These are phyloP conservation scores for Microcyclospora pomicola DNA, from an alignment of 2,329 filamentous ascomycete species.

Conservation along the genomic window DNA sequence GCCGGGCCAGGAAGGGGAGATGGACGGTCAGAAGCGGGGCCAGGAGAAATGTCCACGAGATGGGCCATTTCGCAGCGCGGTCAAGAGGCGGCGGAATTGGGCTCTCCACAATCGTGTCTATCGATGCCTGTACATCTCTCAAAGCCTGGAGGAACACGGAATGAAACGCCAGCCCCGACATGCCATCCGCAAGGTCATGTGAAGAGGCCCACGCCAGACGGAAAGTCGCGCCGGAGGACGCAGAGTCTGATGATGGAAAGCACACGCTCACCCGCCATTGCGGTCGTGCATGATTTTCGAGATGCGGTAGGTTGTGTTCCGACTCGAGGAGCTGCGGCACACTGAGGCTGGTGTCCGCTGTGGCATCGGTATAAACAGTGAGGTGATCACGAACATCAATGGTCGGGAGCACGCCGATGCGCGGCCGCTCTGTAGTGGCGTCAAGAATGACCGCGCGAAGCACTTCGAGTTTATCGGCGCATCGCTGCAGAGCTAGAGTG, in stretches of 20 bases:
- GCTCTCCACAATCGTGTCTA: not conserved
- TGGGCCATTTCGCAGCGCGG: constrained; percentile 24
- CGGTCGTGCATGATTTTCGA: constrained; percentile 17
- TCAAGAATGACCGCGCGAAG: constrained; percentile 25
- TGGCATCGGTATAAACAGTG: constrained; percentile 4
- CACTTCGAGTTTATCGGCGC: constrained; percentile 27
- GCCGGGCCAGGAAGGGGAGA: constrained; percentile 24
- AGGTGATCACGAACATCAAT: constrained; percentile 30
- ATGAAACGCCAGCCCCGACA: constrained; percentile 31
- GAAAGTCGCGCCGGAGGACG: constrained; percentile 1
- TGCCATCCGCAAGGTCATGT: constrained; percentile 33
- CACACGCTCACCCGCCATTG: constrained; percentile 32
- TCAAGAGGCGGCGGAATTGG: constrained; percentile 27
- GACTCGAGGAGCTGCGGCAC: constrained; percentile 17
- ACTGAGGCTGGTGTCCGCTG: constrained; percentile 5
- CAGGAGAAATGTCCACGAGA: constrained; percentile 34
- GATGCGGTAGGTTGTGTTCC: constrained; percentile 24
- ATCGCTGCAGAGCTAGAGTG: constrained; percentile 24
- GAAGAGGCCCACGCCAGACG: constrained; percentile 29
- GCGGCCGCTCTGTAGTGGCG: constrained; percentile 25
- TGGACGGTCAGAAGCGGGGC: constrained; percentile 25
- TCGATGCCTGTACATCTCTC: constrained; percentile 3
- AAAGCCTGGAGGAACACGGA: constrained; percentile 24
- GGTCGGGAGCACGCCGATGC: constrained; percentile 17
- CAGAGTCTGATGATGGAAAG: constrained; percentile 2